Evolutionary conservation across 768 basidiomycete genomes (phyloP).

Genomic region (Hemileccinum impolitum): DNA sequence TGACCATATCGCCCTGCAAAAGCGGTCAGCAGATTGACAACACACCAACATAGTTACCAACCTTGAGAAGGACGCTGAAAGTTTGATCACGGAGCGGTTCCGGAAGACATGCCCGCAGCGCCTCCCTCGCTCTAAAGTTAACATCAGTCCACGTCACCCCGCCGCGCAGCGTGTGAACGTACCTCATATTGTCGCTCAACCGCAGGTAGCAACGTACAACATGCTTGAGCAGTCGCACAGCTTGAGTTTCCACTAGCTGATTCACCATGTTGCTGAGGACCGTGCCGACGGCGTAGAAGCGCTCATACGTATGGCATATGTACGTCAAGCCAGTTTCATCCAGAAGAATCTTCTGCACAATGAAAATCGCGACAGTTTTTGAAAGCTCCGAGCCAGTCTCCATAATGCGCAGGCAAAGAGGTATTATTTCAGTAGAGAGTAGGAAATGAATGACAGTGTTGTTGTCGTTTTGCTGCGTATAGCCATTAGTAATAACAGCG

Average conservation of each 20-base stretch:
- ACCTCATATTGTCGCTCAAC: constrained; percentile 94
- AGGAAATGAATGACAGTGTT: constrained; percentile 98
- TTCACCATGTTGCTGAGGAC: constrained; percentile 99
- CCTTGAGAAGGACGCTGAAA: constrained; percentile 88
- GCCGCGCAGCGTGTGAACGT: constrained; percentile 26
- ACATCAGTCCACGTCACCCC: constrained; percentile 9
- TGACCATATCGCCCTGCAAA: constrained; percentile 91
- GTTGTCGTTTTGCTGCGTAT: constrained; percentile 93
- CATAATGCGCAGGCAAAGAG: constrained; percentile 98
- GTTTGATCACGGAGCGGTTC: constrained; percentile 94
- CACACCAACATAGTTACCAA: constrained; percentile 27
- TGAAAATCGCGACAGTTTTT: constrained; percentile 99
- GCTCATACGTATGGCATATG: constrained; percentile 99
- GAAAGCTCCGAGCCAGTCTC: constrained; percentile 98
- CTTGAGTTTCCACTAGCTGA: constrained; percentile 96
- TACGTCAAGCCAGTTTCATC: constrained; percentile 98
- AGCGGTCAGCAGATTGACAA: constrained; percentile 11
- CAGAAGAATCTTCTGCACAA: constrained; percentile 95
- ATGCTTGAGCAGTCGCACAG: constrained; percentile 93
- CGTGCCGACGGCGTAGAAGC: constrained; percentile 98
- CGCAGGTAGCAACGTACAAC: constrained; percentile 97
- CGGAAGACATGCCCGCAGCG: constrained; percentile 90
- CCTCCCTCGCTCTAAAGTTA: constrained; percentile 80
- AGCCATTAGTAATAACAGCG: constrained; percentile 10
- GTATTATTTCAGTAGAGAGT: constrained; percentile 98